Evolutionary conservation across 306 rosid genomes (phyloP).

Genomic region (Cicer arietinum): DNA sequence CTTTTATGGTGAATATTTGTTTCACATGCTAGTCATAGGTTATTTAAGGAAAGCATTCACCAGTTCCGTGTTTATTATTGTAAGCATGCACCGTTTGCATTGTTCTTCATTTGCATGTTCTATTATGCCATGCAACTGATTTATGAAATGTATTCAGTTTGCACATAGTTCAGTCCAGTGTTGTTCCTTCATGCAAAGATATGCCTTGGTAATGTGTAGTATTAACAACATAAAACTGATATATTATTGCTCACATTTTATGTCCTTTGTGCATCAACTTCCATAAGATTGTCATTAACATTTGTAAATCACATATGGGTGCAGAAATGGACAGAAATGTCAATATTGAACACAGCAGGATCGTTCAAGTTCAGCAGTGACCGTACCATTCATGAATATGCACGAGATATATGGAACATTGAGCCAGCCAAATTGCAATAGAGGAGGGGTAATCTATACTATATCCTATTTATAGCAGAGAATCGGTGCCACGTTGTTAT

Average conservation of each 20-base stretch:
- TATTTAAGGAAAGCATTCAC: conserved; percentile 35
- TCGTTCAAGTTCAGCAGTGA: conserved; percentile 97
- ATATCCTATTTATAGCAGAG: conserved; percentile 9
- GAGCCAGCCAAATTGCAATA: conserved; percentile 69
- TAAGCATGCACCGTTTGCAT: conserved; percentile 13
- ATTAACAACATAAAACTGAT: background rate
- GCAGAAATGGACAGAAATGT: conserved; percentile 97
- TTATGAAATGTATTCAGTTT: conserved; percentile 21
- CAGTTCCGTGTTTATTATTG: conserved; percentile 28
- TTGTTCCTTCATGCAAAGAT: conserved; percentile 9
- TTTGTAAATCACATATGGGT: conserved; percentile 31
- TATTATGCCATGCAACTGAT: conserved; percentile 27
- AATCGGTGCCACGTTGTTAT: conserved; percentile 37
- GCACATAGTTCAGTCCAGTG: conserved; percentile 26
- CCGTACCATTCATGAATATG: conserved; percentile 95
- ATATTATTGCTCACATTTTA: background rate
- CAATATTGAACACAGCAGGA: conserved; percentile 95
- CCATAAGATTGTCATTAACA: conserved; percentile 33
- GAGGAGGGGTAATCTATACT: conserved; percentile 31
- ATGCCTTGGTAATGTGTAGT: conserved; percentile 1
- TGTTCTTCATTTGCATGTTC: conserved; percentile 11
- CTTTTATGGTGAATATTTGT: conserved; percentile 37
- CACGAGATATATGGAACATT: conserved; percentile 87
- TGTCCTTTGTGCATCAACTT: conserved; percentile 36
- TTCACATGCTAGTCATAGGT: conserved; percentile 24